Percentiles rank a stretch among this genome's conserved stretches.
Evolutionary conservation across 768 basidiomycete species (phyloP).

Genomic region (Agaricus blazei): DNA sequence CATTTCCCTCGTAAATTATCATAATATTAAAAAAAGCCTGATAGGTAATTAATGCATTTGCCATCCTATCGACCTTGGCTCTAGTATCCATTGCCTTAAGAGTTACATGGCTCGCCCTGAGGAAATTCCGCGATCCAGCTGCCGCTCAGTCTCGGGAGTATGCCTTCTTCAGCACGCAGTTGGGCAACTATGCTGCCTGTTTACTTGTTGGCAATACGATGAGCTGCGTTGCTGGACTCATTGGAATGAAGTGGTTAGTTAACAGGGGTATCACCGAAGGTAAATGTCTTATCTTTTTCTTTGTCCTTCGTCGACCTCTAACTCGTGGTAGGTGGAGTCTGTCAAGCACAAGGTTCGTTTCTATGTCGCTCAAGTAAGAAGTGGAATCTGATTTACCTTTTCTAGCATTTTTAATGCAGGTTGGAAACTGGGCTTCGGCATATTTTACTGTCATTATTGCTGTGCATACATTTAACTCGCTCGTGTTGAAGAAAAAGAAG

Average conservation of each 20-base stretch:
- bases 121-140: conserved; percentile 23
- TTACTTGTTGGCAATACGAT: conserved; percentile 56
- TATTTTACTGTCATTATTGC: conserved; percentile 65
- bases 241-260: conserved; percentile 47
- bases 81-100: conserved; percentile 45
- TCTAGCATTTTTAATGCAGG: conserved; percentile 52
- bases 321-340: conserved; percentile 35
- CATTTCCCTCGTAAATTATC: background rate
- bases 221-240: conserved; percentile 46
- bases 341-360: conserved; percentile 54
- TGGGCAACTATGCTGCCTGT: conserved; percentile 64
- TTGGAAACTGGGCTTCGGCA: conserved; percentile 54
- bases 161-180: conserved; percentile 66
- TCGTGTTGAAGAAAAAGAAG: conserved; percentile 53
- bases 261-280: conserved; percentile 43
- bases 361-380: background rate
- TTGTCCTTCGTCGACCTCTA: background rate
- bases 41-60: conserved; percentile 48
- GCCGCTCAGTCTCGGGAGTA: conserved; percentile 35
- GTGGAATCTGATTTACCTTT: background rate
- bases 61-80: conserved; percentile 48
- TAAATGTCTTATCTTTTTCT: conserved; percentile 16
- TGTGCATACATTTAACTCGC: conserved; percentile 62
- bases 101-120: conserved; percentile 40
- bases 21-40: background rate